Evolutionary conservation across 1,139 yeast species (phyloP).

Genomic region (Hanseniaspora uvarum): DNA sequence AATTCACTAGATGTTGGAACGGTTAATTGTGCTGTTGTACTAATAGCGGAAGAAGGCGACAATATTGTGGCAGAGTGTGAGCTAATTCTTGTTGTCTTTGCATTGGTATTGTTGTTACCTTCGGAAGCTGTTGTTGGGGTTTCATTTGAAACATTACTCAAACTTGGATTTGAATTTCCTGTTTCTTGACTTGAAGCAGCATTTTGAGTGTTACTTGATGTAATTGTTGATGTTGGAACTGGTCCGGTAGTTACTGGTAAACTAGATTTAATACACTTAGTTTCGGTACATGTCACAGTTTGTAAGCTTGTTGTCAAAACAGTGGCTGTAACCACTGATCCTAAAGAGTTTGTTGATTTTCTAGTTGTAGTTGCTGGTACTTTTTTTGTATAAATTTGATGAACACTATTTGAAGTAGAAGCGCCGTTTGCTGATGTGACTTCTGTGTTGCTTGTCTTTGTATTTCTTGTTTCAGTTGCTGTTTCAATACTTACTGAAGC

Average conservation of each 20-base stretch:
- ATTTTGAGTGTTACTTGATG: too few relatives aligned
- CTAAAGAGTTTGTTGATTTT: not conserved
- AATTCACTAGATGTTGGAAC: not conserved
- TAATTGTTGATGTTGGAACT: not conserved
- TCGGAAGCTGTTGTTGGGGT: not conserved
- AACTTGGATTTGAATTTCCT: not conserved
- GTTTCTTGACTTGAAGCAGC: not conserved
- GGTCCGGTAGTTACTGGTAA: not conserved
- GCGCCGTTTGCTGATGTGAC: not conserved
- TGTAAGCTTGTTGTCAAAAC: constrained; percentile 3
- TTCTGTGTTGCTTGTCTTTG: not conserved
- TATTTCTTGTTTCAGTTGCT: not conserved
- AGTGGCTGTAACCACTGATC: constrained; percentile 3
- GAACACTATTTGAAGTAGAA: not conserved
- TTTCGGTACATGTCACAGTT: constrained; percentile 12
- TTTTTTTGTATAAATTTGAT: not conserved
- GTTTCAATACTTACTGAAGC: not conserved
- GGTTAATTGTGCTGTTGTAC: not conserved
- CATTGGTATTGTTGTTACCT: not conserved
- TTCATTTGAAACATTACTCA: not conserved
- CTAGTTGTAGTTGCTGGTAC: not conserved
- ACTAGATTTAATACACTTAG: not conserved
- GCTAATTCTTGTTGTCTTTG: not conserved
- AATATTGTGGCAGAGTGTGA: not conserved
- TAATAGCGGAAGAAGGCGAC: not conserved